A percentile compares a stretch with the other conserved stretches of the same genome.
Evolutionary conservation across 257 asterid genomes (phyloP).

Genomic region (Mentha longifolia): DNA sequence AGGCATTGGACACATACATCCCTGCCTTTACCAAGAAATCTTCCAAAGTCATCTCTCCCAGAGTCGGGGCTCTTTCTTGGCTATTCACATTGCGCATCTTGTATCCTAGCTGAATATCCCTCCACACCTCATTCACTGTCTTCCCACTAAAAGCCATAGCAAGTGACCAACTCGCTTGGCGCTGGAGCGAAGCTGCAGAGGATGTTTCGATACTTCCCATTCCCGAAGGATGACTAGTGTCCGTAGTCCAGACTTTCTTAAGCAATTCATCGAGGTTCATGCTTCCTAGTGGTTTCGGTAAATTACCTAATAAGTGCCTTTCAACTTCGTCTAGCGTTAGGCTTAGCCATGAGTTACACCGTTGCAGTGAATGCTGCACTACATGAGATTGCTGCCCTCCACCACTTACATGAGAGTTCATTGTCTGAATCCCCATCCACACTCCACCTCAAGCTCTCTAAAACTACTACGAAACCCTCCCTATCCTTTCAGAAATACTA

Average conservation of each 20-base stretch:
- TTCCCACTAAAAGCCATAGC: constrained; percentile 60
- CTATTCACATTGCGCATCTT: constrained; percentile 39
- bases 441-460: constrained; percentile 28
- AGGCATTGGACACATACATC: constrained; percentile 55
- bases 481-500: neutral
- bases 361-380: constrained; percentile 40
- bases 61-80: constrained; percentile 47
- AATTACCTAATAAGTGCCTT: constrained; percentile 51
- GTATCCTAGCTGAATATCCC: constrained; percentile 61
- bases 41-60: constrained; percentile 81
- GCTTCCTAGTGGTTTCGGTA: constrained; percentile 68
- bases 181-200: constrained; percentile 62
- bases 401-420: constrained; percentile 61
- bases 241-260: constrained; percentile 57
- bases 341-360: constrained; percentile 70
- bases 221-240: constrained; percentile 45
- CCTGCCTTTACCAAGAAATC: constrained; percentile 84
- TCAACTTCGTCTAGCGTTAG: constrained; percentile 66
- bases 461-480: neutral
- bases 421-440: constrained; percentile 77
- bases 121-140: constrained; percentile 76
- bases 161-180: constrained; percentile 62
- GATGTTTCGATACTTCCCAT: constrained; percentile 36
- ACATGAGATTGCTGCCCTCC: constrained; percentile 57
- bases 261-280: constrained; percentile 80